Conservation (phyloP, 148 eudicot species). For the Arctostaphylos glauca region DNA sequence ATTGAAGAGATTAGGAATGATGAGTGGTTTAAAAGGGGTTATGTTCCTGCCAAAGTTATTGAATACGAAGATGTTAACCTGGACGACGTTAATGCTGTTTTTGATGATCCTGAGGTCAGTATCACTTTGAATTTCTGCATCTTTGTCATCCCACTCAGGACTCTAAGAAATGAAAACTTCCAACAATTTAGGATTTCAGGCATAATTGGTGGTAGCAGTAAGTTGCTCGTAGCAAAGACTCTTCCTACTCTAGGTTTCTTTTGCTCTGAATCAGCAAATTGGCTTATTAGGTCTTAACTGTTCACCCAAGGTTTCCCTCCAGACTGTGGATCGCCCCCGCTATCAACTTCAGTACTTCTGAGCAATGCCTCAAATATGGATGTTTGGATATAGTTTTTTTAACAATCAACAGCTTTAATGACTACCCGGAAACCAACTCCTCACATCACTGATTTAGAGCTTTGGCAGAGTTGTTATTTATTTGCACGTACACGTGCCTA, state of each 20-base stretch:
- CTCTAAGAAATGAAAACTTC: neutral
- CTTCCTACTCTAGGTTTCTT: slow-evolving; percentile 5
- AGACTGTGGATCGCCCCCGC: neutral
- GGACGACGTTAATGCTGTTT: slow-evolving; percentile 90
- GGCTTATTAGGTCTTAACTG: neutral
- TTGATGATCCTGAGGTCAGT: slow-evolving; percentile 88
- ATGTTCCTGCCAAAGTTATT: slow-evolving; percentile 65
- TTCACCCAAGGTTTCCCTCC: neutral
- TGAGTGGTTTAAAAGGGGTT: slow-evolving; percentile 84
- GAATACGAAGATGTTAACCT: slow-evolving; percentile 92
- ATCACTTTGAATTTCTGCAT: slow-evolving; percentile 4
- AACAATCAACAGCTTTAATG: neutral
- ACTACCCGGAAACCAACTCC: too few relatives aligned
- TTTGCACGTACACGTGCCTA: neutral
- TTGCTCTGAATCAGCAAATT: slow-evolving; percentile 1
- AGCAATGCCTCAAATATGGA: neutral
- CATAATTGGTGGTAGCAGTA: neutral
- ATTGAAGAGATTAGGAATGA: slow-evolving; percentile 81
- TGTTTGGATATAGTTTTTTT: neutral
- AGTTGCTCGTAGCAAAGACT: neutral
- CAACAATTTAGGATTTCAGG: neutral
- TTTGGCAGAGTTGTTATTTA: neutral
- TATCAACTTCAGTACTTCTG: neutral
- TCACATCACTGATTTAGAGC: slow-evolving; percentile 1
- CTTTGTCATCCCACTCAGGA: neutral